phyloP scores from a whole-genome alignment of 352 stramenopile species.

The Aphanomyces invadans region DNA sequence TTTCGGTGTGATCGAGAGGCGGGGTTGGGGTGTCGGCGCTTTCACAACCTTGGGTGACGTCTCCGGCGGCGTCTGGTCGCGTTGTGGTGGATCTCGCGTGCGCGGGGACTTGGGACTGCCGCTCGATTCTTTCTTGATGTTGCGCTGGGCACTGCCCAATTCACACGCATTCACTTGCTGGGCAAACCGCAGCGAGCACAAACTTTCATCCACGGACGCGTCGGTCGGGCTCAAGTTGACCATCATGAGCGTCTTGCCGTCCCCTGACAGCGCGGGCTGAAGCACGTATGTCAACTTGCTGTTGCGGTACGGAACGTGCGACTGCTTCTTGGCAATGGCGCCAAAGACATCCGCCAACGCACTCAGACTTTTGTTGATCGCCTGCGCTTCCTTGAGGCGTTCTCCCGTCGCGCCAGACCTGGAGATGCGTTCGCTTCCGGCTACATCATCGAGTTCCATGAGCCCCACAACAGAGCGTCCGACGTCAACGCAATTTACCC shows the following conservation, averaged over 20 bases:
- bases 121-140: conserved; percentile 69
- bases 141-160: conserved; percentile 88
- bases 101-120: neutral
- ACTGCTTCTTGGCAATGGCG: conserved; percentile 92
- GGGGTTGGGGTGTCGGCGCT: neutral
- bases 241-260: conserved; percentile 99
- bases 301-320: conserved; percentile 97
- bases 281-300: conserved; percentile 99
- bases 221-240: conserved; percentile 97
- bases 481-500: too few species aligned
- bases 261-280: conserved; percentile 95
- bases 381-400: conserved; percentile 95
- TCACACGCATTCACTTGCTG: conserved; percentile 96
- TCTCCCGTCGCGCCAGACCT: conserved; percentile 86
- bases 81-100: neutral
- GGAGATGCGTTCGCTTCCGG: conserved; percentile 95
- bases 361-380: conserved; percentile 99
- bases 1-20: neutral
- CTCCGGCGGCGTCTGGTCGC: neutral
- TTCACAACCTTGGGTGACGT: neutral
- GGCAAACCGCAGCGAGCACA: conserved; percentile 98
- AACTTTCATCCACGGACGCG: conserved; percentile 91
- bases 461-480: too few species aligned
- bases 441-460: too few species aligned
- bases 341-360: conserved; percentile 98